These are phyloP conservation scores for Peronospora belbahrii DNA, from an alignment of 352 stramenopile species.

Conservation along the genomic window DNA sequence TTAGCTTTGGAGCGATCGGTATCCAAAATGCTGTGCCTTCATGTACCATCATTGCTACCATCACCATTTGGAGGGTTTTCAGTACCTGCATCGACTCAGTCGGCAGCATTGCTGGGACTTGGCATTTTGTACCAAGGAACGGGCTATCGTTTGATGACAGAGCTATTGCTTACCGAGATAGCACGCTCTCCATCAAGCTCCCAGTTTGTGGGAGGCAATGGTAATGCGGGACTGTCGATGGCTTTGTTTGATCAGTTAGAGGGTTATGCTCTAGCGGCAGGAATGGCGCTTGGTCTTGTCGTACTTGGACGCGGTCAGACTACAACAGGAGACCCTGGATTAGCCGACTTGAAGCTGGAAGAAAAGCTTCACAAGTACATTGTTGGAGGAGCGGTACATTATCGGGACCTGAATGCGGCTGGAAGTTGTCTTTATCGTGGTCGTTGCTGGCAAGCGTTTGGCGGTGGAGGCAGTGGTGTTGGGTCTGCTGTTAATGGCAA, in stretches of 20 bases:
- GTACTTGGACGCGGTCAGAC: conserved; percentile 77
- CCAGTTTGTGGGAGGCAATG: conserved; percentile 50
- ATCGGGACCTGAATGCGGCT: conserved; percentile 32
- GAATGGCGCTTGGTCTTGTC: conserved; percentile 94
- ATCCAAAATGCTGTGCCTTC: conserved; percentile 97
- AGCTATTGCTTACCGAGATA: conserved; percentile 96
- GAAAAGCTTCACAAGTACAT: conserved; percentile 95
- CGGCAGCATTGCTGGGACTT: conserved; percentile 91
- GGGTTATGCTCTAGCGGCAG: conserved; percentile 88
- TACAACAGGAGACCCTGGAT: conserved; percentile 70
- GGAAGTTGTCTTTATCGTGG: conserved; percentile 67
- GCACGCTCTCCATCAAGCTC: conserved; percentile 70
- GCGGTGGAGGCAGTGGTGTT: conserved; percentile 18
- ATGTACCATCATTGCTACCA: conserved; percentile 94
- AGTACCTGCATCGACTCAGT: conserved; percentile 91
- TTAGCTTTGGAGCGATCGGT: conserved; percentile 81
- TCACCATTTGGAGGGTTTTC: conserved; percentile 93
- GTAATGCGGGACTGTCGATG: conserved; percentile 36
- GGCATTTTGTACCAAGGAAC: conserved; percentile 94
- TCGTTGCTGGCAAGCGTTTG: conserved; percentile 54
- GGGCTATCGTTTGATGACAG: conserved; percentile 95
- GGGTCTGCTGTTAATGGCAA: conserved; percentile 16
- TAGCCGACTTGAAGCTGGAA: conserved; percentile 95
- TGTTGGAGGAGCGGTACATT: conserved; percentile 66
- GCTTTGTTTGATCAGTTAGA: conserved; percentile 87